Evolutionary conservation across 1,284 basidiomycete species (phyloP).

Genomic region (Tetrapyrgos nigripes): DNA sequence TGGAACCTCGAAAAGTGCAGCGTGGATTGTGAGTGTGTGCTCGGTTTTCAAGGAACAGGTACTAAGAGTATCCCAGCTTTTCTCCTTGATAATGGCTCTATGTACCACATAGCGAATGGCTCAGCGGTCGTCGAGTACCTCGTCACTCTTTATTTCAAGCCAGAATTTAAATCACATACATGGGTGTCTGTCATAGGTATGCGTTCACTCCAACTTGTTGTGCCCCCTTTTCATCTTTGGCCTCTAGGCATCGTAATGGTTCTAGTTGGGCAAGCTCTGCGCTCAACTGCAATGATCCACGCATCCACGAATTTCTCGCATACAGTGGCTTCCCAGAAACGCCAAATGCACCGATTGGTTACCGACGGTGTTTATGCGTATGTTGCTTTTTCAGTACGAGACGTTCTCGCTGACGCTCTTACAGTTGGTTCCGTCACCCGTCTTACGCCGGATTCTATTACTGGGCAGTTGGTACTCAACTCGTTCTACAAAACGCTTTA

Average conservation of each 20-base stretch:
- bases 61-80: constrained; percentile 67
- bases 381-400: constrained; percentile 31
- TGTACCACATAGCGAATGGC: constrained; percentile 89
- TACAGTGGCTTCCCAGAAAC: constrained; percentile 78
- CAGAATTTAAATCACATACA: constrained; percentile 59
- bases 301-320: constrained; percentile 95
- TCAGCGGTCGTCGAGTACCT: constrained; percentile 85
- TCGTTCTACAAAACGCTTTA: constrained; percentile 90
- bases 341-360: constrained; percentile 79
- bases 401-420: neutral
- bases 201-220: constrained; percentile 20
- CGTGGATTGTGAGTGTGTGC: constrained; percentile 80
- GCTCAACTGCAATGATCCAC: constrained; percentile 95
- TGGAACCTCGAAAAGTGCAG: constrained; percentile 95
- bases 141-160: constrained; percentile 70
- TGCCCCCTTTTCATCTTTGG: constrained; percentile 5
- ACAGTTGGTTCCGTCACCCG: constrained; percentile 90
- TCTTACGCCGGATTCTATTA: constrained; percentile 98
- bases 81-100: constrained; percentile 88
- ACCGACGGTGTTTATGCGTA: constrained; percentile 88
- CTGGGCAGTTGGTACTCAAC: constrained; percentile 95
- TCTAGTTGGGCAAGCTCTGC: constrained; percentile 76
- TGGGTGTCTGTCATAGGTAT: constrained; percentile 65
- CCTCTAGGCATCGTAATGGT: constrained; percentile 67
- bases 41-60: constrained; percentile 2